Percentiles rank a stretch among this genome's conserved stretches.
These are phyloP conservation scores for Komagataea norvegica DNA, from an alignment of 1,139 yeast genomes.

Conservation along the genomic window DNA sequence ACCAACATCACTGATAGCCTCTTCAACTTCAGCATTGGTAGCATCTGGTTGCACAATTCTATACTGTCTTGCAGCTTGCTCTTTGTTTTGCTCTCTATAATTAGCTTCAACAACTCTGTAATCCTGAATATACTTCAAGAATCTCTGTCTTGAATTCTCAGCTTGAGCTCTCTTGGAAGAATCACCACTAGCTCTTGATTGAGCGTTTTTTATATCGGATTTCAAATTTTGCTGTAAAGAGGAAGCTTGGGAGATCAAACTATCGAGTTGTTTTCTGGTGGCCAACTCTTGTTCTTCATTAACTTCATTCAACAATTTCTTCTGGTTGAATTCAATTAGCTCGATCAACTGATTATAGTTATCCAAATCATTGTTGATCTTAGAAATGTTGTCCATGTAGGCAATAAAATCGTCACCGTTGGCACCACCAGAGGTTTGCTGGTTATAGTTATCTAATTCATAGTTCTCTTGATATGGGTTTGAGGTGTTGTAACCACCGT, in stretches of 20 bases:
- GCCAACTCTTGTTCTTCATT: constrained; percentile 74
- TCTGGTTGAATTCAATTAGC: constrained; percentile 76
- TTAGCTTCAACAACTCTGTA: constrained; percentile 84
- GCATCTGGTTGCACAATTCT: constrained; percentile 93
- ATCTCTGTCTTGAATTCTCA: constrained; percentile 80
- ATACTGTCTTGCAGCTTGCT: constrained; percentile 91
- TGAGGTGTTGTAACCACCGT: constrained; percentile 24
- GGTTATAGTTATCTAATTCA: constrained; percentile 21
- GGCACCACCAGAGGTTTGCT: constrained; percentile 11
- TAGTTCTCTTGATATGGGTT: constrained; percentile 26
- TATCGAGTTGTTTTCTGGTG: constrained; percentile 72
- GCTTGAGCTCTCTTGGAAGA: constrained; percentile 85
- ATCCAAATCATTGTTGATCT: constrained; percentile 73
- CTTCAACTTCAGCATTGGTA: constrained; percentile 73
- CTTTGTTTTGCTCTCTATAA: constrained; percentile 78
- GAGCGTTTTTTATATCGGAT: constrained; percentile 70
- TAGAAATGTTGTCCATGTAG: constrained; percentile 81
- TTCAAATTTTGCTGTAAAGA: constrained; percentile 73
- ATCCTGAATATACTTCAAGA: constrained; percentile 79
- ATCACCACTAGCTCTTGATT: constrained; percentile 67
- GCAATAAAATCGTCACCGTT: constrained; percentile 56
- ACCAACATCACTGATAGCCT: constrained; percentile 79
- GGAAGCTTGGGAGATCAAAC: constrained; percentile 72
- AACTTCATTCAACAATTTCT: constrained; percentile 77
- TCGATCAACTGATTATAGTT: constrained; percentile 76